Evolutionary conservation across 108 stramenopile species (phyloP), one percentile per base, ranked within the genome.

Genomic region (Nannochloropsis oceanica): DNA sequence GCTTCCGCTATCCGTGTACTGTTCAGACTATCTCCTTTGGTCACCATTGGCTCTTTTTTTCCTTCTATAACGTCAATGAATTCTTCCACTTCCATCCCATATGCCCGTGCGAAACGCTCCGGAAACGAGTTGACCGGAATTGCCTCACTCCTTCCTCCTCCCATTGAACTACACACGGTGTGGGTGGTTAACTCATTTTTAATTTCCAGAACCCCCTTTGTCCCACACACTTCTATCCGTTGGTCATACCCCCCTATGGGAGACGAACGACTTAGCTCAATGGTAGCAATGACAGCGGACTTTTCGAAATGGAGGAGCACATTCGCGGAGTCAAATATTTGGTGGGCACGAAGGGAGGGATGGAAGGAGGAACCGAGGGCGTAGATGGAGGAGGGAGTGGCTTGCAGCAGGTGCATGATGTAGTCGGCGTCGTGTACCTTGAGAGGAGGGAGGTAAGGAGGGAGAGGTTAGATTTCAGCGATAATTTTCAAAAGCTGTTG

Each of bases 161-260:
- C 26, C 80, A 26, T 5, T 0, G 80, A 25, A 0, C n/a, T 25
- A 81, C 13, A 27, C 8, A 81, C 25, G 26, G 26, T 26, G 11
- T 25, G 26, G 25, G 26, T 81, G 25, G 22, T 25, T 26, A 27
- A 25, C 12, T 25, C 26, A 26, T 79, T 27, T 26, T 13, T 22
- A 12, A 43, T 44, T 79, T 43, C 13, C 84, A 11, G 18, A 8
- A 50, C 11, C 14, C 80, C 14, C 12, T 20, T 43, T 18, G 26
- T 46, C 26, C 43, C 25, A 12, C 79, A 42, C 42, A 83, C 83
- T 83, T 87, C 87, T 26, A 87, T 87, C 27, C 87, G 87, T 83
- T 87, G 83, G 87, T 87, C 87, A 80, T 87, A 87, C 26, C 87
- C 87, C 24, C 84, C 84, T 34, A 34, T 34, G 27, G 83, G 79